Base-by-base conservation (phyloP, 164 flowering plant species). In the Euptelea pleiosperma region DNA sequence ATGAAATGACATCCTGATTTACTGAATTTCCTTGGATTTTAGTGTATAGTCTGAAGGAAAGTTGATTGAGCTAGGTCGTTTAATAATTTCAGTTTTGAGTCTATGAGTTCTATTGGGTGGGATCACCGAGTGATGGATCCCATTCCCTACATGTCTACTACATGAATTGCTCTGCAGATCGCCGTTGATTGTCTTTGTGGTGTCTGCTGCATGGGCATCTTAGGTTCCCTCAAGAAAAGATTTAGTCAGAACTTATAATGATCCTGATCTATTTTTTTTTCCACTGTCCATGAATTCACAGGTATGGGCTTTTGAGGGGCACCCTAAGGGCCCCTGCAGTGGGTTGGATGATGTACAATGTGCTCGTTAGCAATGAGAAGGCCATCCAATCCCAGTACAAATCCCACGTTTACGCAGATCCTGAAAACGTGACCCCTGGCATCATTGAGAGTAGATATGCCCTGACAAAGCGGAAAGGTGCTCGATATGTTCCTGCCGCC, bases 261-360 rank as follows among this genome's bases (percentile, higher is more conserved):
- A 29, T 37, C 28, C 36, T 33, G 4, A 41, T 37, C 4, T 22
- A 42, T 29, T 28, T n/a, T 22, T 15, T 24, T 40, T n/a, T 57
- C 22, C 19, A 18, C 21, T 47, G 53, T 21, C 16, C 29, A 2
- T 58, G 24, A 44, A 53, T 6, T 54, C 43, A 42, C 74, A 92
- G 98, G 78, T 92, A 92, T 55, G 94, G 88, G 26, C 62, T 92
- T 12, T 79, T 92, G 9, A 80, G 98, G 45, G 91, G 91, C 46
- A 84, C 98, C 39, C 70, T 89, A 55, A 75, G 86, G 65, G 80
- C 97, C n/a, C 98, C 98, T 21, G 98, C 89, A 12, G 65, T 92
- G 16, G 98, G 98, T 33, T 87, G 98, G 97, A 89, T 92, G 97
- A 80, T 87, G 96, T 92, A 92, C 67, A 87, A 87, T 59, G 69